Conservation (phyloP, 75 land plant species). For the Ceratopteris richardii region DNA sequence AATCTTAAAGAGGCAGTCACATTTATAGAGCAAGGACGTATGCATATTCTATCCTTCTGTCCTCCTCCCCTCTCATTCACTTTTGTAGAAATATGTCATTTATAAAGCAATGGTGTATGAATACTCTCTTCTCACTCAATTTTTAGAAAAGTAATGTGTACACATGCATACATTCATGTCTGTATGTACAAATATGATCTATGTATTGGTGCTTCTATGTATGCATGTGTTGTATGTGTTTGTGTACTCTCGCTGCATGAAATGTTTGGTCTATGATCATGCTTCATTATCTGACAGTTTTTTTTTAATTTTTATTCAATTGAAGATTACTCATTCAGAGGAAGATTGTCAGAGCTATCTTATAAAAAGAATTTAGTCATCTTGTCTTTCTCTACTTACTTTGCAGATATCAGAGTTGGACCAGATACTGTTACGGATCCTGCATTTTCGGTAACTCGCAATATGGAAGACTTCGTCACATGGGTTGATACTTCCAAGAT, state of each 20-base stretch:
- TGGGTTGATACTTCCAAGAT: slow-evolving; percentile 98
- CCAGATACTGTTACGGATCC: slow-evolving; percentile 93
- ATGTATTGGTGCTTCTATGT: too few species aligned
- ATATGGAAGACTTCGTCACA: slow-evolving; percentile 88
- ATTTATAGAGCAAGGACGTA: slow-evolving; percentile 88
- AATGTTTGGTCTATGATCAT: too few species aligned
- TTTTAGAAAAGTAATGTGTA: too few species aligned
- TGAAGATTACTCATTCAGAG: too few species aligned
- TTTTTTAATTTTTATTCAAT: background rate
- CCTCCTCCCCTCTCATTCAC: background rate
- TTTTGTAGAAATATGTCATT: too few species aligned
- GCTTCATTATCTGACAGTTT: background rate
- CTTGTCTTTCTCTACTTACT: background rate
- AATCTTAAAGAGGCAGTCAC: slow-evolving; percentile 75
- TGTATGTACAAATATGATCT: too few species aligned
- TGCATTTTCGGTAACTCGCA: slow-evolving; percentile 80
- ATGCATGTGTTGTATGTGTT: too few species aligned
- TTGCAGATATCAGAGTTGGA: slow-evolving; percentile 63
- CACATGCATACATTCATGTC: too few species aligned
- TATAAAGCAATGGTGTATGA: background rate
- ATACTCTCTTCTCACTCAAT: too few species aligned
- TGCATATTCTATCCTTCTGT: slow-evolving; percentile 9
- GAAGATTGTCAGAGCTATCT: too few species aligned
- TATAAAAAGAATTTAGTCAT: too few species aligned
- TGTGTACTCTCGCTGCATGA: too few species aligned